Base-by-base conservation (phyloP, 371 early-diverging fungal species). In the Smittium culicis region DNA sequence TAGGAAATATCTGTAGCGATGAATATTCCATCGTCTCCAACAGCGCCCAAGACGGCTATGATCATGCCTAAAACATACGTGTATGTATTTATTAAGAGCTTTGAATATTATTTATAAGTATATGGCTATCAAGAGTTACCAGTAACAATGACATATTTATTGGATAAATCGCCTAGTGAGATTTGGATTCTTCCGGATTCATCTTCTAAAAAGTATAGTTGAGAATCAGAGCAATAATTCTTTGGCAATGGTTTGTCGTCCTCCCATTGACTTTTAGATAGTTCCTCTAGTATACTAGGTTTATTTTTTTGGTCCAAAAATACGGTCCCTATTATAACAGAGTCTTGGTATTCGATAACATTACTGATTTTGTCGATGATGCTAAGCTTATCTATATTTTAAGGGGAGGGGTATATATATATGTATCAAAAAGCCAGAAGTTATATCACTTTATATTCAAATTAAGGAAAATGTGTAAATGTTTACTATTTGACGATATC, bases 231-330 rank as follows among this genome's bases (percentile, higher is more conserved):
- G 14, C 75, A 76, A 74, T 90, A 92, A 72, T 85, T 88, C 30
- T 73, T 74, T 3, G 84, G 79, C 27, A 81, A 79, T 8, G 85
- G 79, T 29, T 90, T 85, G 1, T 81, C 80, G 0, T 80, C 71
- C 16, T 87, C 75, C 77, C 87, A 84, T 64, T 85, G 81, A 75
- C 92, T 90, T 64, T 80, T 80, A 31, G 88, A 82, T 14, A 94
- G 79, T 67, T 92, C 89, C 34, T 88, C 83, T 69, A 96, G 79
- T 61, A 94, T 87, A 72, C 88, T 91, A 24, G 96, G 94, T 70
- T 93, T 94, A 34, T 82, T 67, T 1, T 81, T 76, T 85, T 91
- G 86, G 20, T 94, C 93, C 33, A 88, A 75, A 73, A 88, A 94
- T 20, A 94, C 72, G 0, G 95, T 93, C 24, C 95, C 96, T 30